A percentile compares a stretch with the other conserved stretches of the same genome.
phyloP scores from a whole-genome alignment of 805 yeast species.

The Isabelozyma rhagii region DNA sequence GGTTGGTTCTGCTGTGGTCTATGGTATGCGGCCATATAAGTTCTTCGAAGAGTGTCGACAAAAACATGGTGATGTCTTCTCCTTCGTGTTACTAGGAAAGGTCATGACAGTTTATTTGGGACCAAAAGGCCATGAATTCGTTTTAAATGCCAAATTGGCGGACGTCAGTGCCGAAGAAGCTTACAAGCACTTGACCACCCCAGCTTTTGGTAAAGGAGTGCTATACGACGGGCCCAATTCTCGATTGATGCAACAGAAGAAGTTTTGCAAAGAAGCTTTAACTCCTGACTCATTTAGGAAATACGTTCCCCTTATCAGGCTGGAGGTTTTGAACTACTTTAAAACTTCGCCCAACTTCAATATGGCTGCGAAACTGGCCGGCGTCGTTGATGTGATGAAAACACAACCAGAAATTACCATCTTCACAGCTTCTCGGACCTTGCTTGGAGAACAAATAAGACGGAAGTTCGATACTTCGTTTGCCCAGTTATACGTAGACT shows the following conservation, averaged over 20 bases:
- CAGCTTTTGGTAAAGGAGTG: constrained; percentile 98
- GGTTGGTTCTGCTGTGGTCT: constrained; percentile 86
- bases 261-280: constrained; percentile 87
- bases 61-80: constrained; percentile 89
- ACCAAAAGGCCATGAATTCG: constrained; percentile 96
- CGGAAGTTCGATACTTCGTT: constrained; percentile 74
- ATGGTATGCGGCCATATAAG: constrained; percentile 91
- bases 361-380: constrained; percentile 30
- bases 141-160: constrained; percentile 81
- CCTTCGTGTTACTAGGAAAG: constrained; percentile 85
- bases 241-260: constrained; percentile 96
- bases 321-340: constrained; percentile 72
- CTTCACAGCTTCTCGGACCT: constrained; percentile 90
- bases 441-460: constrained; percentile 91
- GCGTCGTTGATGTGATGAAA: constrained; percentile 65
- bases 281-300: constrained; percentile 78
- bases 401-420: constrained; percentile 94
- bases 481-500: constrained; percentile 82
- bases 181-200: constrained; percentile 93
- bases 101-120: constrained; percentile 95
- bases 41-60: constrained; percentile 76
- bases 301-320: constrained; percentile 85
- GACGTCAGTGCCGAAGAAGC: constrained; percentile 97
- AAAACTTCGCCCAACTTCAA: constrained; percentile 48
- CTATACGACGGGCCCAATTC: constrained; percentile 94